These are phyloP conservation scores for Penicillium sp. DNA, from an alignment of 2,329 filamentous ascomycete species.

Conservation along the genomic window DNA sequence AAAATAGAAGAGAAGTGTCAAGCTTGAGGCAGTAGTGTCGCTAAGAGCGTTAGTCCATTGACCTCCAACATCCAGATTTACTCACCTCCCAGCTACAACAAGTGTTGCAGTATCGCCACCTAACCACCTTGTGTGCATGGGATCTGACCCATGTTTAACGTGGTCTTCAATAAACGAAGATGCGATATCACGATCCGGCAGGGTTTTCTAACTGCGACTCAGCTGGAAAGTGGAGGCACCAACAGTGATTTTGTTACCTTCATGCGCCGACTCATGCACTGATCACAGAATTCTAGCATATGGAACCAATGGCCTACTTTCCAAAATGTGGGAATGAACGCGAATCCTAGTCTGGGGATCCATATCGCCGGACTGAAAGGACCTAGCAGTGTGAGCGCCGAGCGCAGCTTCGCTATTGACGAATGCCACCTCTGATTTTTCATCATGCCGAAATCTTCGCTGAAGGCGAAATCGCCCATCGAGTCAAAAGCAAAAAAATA, in stretches of 20 bases:
- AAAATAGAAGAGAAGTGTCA: conserved; percentile 11
- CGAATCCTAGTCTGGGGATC: conserved; percentile 26
- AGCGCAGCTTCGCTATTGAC: conserved; percentile 16
- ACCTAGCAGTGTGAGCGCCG: conserved; percentile 17
- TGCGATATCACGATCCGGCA: conserved; percentile 6
- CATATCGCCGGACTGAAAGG: conserved; percentile 19
- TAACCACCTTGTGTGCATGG: neutral
- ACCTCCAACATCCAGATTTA: neutral
- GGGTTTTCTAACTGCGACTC: neutral
- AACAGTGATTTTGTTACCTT: neutral
- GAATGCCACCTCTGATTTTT: conserved; percentile 13
- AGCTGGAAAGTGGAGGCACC: neutral
- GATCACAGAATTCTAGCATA: conserved; percentile 19
- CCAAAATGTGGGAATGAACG: conserved; percentile 7
- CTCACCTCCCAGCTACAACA: conserved; percentile 4
- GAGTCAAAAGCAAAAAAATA: conserved; percentile 42
- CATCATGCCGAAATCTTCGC: conserved; percentile 39
- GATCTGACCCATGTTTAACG: neutral
- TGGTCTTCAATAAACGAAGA: conserved; percentile 14
- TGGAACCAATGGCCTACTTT: conserved; percentile 10
- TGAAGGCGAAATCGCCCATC: conserved; percentile 47
- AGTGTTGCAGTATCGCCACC: conserved; percentile 8
- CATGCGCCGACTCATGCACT: conserved; percentile 36
- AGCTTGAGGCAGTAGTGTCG: conserved; percentile 12
- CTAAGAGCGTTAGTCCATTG: neutral